Evolutionary conservation across 495 filamentous ascomycete genomes (phyloP).

Genomic region (Amniculicola lignicola): DNA sequence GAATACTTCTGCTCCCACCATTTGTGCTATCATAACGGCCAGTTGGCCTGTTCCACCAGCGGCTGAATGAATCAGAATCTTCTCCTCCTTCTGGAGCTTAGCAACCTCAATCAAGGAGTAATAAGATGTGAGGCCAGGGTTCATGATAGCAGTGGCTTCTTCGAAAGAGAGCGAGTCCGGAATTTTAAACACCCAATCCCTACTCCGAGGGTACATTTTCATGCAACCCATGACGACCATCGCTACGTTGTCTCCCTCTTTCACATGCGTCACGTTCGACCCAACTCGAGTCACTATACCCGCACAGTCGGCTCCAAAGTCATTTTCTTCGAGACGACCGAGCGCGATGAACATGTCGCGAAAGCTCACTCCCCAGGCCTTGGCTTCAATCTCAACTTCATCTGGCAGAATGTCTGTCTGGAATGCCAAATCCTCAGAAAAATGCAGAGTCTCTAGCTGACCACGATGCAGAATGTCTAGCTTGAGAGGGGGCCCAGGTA

Average conservation of each 20-base stretch:
- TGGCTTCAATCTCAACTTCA: conserved; percentile 10
- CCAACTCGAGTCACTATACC: conserved; percentile 16
- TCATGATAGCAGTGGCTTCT: conserved; percentile 37
- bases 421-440: conserved; percentile 5
- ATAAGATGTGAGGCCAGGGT: conserved; percentile 37
- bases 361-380: conserved; percentile 19
- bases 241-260: conserved; percentile 33
- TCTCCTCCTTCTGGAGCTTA: conserved; percentile 35
- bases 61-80: conserved; percentile 47
- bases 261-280: conserved; percentile 37
- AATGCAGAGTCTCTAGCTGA: conserved; percentile 4
- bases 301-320: conserved; percentile 12
- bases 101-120: conserved; percentile 33
- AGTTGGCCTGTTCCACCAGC: conserved; percentile 47
- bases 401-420: too few relatives aligned
- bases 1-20: conserved; percentile 41
- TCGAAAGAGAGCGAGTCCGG: conserved; percentile 35
- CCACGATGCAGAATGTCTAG: not conserved
- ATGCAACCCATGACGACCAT: not conserved
- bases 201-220: too few relatives aligned
- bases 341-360: conserved; percentile 11
- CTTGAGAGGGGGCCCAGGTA: not conserved
- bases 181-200: conserved; percentile 14
- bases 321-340: conserved; percentile 1
- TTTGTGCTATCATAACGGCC: conserved; percentile 40